A percentile compares a stretch with the other conserved stretches of the same genome.
Conservation (phyloP, 306 rosid genomes). For the Rosa persica region DNA sequence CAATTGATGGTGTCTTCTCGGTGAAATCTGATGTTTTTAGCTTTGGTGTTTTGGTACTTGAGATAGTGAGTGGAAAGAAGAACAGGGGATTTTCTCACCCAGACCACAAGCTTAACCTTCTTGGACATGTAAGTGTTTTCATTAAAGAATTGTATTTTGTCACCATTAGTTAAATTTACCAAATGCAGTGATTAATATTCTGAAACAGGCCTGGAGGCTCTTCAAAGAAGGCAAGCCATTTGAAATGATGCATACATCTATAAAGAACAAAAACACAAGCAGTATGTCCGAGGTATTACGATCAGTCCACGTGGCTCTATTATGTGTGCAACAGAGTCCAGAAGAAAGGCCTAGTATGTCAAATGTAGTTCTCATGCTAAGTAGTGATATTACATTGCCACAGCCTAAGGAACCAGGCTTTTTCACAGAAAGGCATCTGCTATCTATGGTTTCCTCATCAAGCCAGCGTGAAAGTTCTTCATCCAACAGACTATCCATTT, state of each 20-base stretch:
- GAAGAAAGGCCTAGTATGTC: slow-evolving; percentile 55
- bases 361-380: slow-evolving; percentile 44
- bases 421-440: slow-evolving; percentile 11
- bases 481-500: slow-evolving; percentile 17
- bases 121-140: slow-evolving; percentile 40
- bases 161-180: background rate
- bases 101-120: slow-evolving; percentile 38
- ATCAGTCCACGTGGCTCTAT: slow-evolving; percentile 45
- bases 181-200: background rate
- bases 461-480: slow-evolving; percentile 4
- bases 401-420: slow-evolving; percentile 31
- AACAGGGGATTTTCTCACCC: slow-evolving; percentile 37
- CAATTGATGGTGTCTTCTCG: slow-evolving; percentile 37
- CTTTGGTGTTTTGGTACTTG: slow-evolving; percentile 49
- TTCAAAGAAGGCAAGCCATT: slow-evolving; percentile 26
- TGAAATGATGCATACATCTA: slow-evolving; percentile 34
- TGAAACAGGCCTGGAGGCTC: slow-evolving; percentile 36
- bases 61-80: slow-evolving; percentile 52
- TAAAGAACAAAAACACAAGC: slow-evolving; percentile 17
- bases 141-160: background rate
- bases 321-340: slow-evolving; percentile 48
- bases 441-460: background rate
- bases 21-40: slow-evolving; percentile 49
- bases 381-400: slow-evolving; percentile 34
- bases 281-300: slow-evolving; percentile 22